Base-by-base conservation (phyloP, 176 grass and related monocot genomes). In the Raddia distichophylla region DNA sequence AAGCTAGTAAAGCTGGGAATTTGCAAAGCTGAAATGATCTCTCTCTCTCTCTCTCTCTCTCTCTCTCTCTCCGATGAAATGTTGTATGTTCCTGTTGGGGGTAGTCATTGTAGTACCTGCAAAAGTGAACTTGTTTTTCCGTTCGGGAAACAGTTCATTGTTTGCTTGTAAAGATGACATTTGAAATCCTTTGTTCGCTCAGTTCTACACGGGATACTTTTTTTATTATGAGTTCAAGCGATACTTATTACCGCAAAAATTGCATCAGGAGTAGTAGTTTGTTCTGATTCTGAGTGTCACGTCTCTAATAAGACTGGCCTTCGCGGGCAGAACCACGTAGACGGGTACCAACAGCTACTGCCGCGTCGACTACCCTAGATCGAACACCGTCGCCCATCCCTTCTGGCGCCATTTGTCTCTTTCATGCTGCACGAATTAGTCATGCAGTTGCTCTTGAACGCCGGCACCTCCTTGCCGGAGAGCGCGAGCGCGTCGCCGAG, bases 101-200 rank as follows among this genome's bases (percentile, higher is more conserved):
- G 7, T 51, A 7, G 7, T 71, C 69, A 74, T 62, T 78, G 56
- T 64, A 71, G 47, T 72, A 79, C 33, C 16, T 70, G 74, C 33
- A 85, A 17, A 35, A 22, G 48, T 77, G 69, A 27, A 5, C 5
- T 11, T 60, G 10, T 69, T 20, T 69, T 58, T 19, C 10, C 45
- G 1, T 40, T 40, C 2, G 37, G 37, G 37, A 40, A 40, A 40
- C 37, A 40, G 37, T 40, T 40, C 37, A 5, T 40, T 40, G 37
- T 40, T 40, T 40, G 37, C 2, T 40, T 3, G 37, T 40, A 40
- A 40, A 40, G 37, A 2, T 40, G 4, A 3, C 4, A 40, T 40
- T 40, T 40, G 37, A 40, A 40, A 40, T 40, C 37, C 37, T 40
- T 40, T 40, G 37, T 40, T 40, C 3, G 37, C 37, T 40, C 37